Evolutionary conservation across 345 rosid genomes (phyloP), one percentile per base, ranked within the genome.

Genomic region (Murraya koenigii): DNA sequence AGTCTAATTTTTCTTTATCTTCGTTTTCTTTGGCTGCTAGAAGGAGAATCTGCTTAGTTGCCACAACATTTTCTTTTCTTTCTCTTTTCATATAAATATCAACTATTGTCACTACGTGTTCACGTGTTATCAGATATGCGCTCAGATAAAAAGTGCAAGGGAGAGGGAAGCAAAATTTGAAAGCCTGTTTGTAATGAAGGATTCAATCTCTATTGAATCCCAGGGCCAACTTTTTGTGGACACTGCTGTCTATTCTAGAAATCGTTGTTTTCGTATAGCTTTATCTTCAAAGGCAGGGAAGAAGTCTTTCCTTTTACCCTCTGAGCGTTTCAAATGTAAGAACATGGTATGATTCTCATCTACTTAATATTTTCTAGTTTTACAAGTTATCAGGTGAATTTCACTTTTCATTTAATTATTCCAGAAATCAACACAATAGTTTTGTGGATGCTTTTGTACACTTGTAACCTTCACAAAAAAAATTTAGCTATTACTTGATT

Each of bases 211-310:
- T 69, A 66, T 88, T 56, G 88, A 77, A 63, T 69, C 78, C 47
- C 67, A 87, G 77, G 72, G 83, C 77, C 91, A 90, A 58, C 87
- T 88, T 77, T 96, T 96, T 78, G 88, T 94, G 80, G 99, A 96
- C 84, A 86, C 90, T 83, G 98, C 97, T 82, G 98, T 96, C 63
- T 96, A 96, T 83, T 82, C 97, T 60, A 90, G 95, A 88, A 96
- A 96, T 70, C 97, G 99, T 56, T 93, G 97, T 89, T 96, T 96
- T 82, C 98, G 97, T 35, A 85, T 94, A 77, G 93, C 90, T 72
- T 82, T 91, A 41, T 96, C 99, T 9, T 96, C 99, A 1, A 96
- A 96, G 89, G 95, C 99, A 23, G 99, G 98, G 80, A 96, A 96
- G 83, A 86, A 83, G 15, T 87, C 97, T 8, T 15, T 94, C 75